Percentiles rank a stretch among this genome's conserved stretches.
These are phyloP conservation scores for Carpinus fangiana DNA, from an alignment of 306 rosid genomes.

Conservation along the genomic window DNA sequence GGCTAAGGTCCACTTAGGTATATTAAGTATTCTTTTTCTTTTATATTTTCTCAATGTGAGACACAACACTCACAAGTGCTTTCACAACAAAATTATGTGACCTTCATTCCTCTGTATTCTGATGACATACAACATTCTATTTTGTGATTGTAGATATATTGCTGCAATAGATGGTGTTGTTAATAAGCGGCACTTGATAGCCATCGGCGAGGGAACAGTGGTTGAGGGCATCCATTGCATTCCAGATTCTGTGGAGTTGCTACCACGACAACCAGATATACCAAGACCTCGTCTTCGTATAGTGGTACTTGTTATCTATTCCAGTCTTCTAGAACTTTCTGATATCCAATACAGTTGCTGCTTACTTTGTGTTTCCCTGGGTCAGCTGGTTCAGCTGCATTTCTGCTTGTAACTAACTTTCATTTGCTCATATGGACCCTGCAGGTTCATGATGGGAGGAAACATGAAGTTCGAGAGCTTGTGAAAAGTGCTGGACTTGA, in stretches of 20 bases:
- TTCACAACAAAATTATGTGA: too few relatives aligned
- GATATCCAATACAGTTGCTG: slow-evolving; percentile 18
- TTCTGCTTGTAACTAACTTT: slow-evolving; percentile 20
- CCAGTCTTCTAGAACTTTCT: slow-evolving; percentile 21
- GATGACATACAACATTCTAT: slow-evolving; percentile 24
- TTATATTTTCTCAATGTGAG: too few relatives aligned
- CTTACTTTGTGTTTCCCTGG: background rate
- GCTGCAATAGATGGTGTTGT: slow-evolving; percentile 75
- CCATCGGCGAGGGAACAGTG: slow-evolving; percentile 75
- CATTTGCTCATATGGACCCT: slow-evolving; percentile 34
- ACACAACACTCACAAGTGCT: too few relatives aligned
- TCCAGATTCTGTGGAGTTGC: slow-evolving; percentile 81
- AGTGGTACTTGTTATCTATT: slow-evolving; percentile 55
- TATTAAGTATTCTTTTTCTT: too few relatives aligned
- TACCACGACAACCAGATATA: slow-evolving; percentile 67
- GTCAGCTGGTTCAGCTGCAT: background rate
- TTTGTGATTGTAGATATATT: slow-evolving; percentile 66
- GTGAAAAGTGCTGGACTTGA: slow-evolving; percentile 88
- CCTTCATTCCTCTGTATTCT: slow-evolving; percentile 12
- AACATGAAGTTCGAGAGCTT: slow-evolving; percentile 94
- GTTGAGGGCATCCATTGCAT: slow-evolving; percentile 75
- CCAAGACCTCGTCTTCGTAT: slow-evolving; percentile 76
- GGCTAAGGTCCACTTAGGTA: too few relatives aligned
- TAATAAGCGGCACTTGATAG: slow-evolving; percentile 66
- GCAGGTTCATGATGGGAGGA: slow-evolving; percentile 98